phyloP scores from a whole-genome alignment of 2,329 filamentous ascomycete genomes.

The Mycosphaerella arachidis region DNA sequence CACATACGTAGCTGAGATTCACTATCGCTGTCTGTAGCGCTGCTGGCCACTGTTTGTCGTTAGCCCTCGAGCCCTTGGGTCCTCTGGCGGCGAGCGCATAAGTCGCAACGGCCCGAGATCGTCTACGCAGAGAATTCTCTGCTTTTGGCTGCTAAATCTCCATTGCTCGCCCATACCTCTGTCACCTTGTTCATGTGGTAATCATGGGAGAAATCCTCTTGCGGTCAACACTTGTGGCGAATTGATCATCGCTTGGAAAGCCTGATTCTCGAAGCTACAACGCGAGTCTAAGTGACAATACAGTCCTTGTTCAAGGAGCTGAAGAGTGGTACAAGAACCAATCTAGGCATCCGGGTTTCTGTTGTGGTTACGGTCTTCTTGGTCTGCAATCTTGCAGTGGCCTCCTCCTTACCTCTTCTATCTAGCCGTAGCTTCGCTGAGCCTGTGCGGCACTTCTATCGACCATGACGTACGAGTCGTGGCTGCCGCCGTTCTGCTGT shows the following conservation, averaged over 20 bases:
- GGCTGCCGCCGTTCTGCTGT: constrained; percentile 19
- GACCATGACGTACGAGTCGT: constrained; percentile 32
- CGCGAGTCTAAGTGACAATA: constrained; percentile 18
- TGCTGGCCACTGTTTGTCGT: neutral
- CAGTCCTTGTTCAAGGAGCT: constrained; percentile 8
- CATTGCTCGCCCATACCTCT: no score
- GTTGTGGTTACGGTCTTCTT: constrained; percentile 13
- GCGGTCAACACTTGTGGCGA: neutral
- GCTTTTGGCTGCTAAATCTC: no score
- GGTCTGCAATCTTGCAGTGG: neutral
- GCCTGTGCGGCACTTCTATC: constrained; percentile 22
- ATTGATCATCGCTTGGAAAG: neutral
- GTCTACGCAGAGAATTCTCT: no score
- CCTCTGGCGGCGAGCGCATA: no score
- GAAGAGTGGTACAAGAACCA: constrained; percentile 10
- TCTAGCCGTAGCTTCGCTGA: constrained; percentile 21
- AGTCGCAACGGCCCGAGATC: no score
- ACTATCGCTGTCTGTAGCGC: neutral
- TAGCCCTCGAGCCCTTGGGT: no score
- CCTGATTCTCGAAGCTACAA: constrained; percentile 7
- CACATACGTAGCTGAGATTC: neutral
- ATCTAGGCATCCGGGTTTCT: constrained; percentile 13
- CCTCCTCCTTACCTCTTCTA: neutral
- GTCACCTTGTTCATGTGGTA: no score
- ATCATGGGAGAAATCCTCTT: neutral